Evolutionary conservation across 2,329 filamentous ascomycete genomes (phyloP).

Genomic region (Teratosphaeria gauchensis): DNA sequence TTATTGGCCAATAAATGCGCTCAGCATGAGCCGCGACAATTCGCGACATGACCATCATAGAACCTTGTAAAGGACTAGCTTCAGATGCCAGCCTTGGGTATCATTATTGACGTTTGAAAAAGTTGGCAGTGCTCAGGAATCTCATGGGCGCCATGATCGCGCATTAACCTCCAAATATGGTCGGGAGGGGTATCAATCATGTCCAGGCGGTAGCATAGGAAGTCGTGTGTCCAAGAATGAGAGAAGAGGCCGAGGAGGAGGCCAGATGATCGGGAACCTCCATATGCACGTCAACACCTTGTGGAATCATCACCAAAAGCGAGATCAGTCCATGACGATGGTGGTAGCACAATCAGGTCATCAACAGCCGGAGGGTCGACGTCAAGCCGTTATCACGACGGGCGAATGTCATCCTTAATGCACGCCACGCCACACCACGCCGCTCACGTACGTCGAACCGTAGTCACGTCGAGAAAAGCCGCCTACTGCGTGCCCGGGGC

Average conservation of each 20-base stretch:
- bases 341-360: not conserved
- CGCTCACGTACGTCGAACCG: not conserved
- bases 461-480: not conserved
- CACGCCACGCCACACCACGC: not conserved
- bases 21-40: not conserved
- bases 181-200: not conserved
- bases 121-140: not conserved
- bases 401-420: not conserved
- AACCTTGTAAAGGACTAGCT: not conserved
- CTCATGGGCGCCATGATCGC: not conserved
- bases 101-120: not conserved
- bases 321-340: not conserved
- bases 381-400: not conserved
- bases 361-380: not conserved
- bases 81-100: not conserved
- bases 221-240: not conserved
- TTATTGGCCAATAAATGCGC: not conserved
- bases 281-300: not conserved
- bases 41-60: not conserved
- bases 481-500: conserved; percentile 22
- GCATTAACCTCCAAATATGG: not conserved
- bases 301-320: not conserved
- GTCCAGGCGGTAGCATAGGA: not conserved
- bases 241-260: not conserved
- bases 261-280: not conserved